Base-by-base conservation (phyloP, 345 rosid genomes). In the Hibiscus mutabilis region DNA sequence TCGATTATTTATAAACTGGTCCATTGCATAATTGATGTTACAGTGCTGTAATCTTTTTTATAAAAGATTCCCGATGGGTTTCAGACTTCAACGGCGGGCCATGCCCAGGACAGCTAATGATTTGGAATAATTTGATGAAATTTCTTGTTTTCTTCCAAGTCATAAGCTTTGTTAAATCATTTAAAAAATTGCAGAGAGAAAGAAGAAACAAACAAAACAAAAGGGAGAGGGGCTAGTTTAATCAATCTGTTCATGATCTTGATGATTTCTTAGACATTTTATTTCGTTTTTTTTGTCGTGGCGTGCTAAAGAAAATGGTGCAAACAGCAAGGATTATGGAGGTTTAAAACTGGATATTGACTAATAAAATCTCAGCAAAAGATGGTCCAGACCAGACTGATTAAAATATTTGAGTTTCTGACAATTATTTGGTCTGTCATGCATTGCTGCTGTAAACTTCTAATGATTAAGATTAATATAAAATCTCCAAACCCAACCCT, bases 381-480 rank as follows among this genome's bases (percentile, higher is more conserved):
- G 55, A 64, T 68, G 80, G 80, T 65, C 80, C 82, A 63, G 12
- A 44, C 19, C 10, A 1, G 22, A 56, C 22, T 25, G 22, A 56
- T 21, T 56, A 57, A 22, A 40, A 62, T 78, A 76, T 68, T 72
- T 63, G 12, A 40, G 27, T 60, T 65, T 33, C 11, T 25, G 37
- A 37, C 73, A 76, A 82, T 73, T 60, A 74, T 76, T 40, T 51
- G 66, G 11, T 58, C 74, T 49, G 68, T 77, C 52, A 66, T 76
- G 75, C 33, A 42, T 7, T 40, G 29, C 59, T 49, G 74, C 63
- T 72, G 60, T 64, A 75, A 47, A 46, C 73, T 69, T 74, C 78
- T 72, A 78, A 86, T 84, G 82, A 86, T 84, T 78, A 79, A 12
- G 4, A n/a, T 2, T 42, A 73, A n/a, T 66, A 71, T 49, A 46